Evolutionary conservation across 225 moss, liverwort and hornwort genomes (phyloP), one percentile per base, ranked within the genome.

Genomic region (Straminergon stramineum): DNA sequence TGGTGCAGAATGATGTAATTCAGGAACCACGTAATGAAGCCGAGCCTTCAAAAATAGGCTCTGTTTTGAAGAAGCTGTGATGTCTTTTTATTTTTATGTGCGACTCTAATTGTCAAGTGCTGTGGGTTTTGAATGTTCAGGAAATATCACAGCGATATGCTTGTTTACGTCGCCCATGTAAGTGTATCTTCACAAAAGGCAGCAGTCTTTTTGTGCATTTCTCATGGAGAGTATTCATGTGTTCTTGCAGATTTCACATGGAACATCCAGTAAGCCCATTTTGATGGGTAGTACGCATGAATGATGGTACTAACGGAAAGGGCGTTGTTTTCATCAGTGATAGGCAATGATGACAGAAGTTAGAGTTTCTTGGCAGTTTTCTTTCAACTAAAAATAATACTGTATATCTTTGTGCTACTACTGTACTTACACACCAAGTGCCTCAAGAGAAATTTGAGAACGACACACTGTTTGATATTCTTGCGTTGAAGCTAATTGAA

Each of bases 131-230:
- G 55, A 56, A 11, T 81, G 86, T 74, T 39, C 95, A 94, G 95
- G 95, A 91, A 95, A 95, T 87, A 93, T 95, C 77, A 95, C 95
- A 28, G 94, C 95, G 71, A 94, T 95, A 88, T 93, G 92, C 83
- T 86, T 95, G 91, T 95, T 95, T 55, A 68, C 94, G 43, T 95
- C 95, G 58, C 95, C 95, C 60, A 92, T 94, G 95, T 95, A 89
- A 94, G 95, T 95, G 26, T 22, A 41, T 45, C 73, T 84, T 86
- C 60, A 28, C 37, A 15, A 80, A 26, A 41, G 52, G 10, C n/a
- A 41, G 31, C 15, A 34, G 39, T 68, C 81, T 52, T 15, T 9
- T 67, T 34, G 78, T 78, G 13, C 57, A 48, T 48, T 60, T 78
- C 43, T 63, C 57, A 86, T 39, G 39, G 51, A 78, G 15, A 23